Conservation (phyloP, 2,329 filamentous ascomycete genomes). For the Colletotrichum gloeosporioides region DNA sequence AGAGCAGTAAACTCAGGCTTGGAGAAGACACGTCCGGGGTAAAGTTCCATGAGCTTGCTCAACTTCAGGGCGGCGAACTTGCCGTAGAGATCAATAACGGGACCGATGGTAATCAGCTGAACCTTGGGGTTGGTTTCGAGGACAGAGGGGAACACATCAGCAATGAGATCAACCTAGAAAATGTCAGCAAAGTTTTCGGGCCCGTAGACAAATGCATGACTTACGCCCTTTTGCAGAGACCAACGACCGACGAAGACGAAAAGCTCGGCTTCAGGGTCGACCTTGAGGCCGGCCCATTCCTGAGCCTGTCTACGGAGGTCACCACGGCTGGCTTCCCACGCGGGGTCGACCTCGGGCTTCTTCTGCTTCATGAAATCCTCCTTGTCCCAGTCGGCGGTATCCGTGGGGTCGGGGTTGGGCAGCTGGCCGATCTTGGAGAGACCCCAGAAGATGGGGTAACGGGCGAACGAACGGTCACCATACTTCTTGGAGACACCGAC, state of each 20-base stretch:
- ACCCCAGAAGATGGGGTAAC: conserved; percentile 75
- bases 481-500: conserved; percentile 74
- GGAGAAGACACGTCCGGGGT: conserved; percentile 69
- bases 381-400: conserved; percentile 65
- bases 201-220: background rate
- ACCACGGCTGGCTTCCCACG: conserved; percentile 58
- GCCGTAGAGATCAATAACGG: conserved; percentile 71
- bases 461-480: conserved; percentile 68
- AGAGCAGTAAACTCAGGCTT: conserved; percentile 72
- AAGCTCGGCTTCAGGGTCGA: conserved; percentile 66
- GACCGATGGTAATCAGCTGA: conserved; percentile 68
- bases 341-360: conserved; percentile 57
- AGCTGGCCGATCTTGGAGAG: conserved; percentile 66
- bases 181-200: background rate
- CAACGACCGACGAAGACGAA: conserved; percentile 74
- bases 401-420: conserved; percentile 70
- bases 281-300: conserved; percentile 69
- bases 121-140: conserved; percentile 64
- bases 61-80: conserved; percentile 72
- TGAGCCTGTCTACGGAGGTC: conserved; percentile 66
- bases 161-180: conserved; percentile 62
- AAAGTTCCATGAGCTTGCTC: conserved; percentile 67
- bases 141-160: conserved; percentile 69
- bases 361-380: conserved; percentile 53
- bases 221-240: conserved; percentile 70